Base-by-base conservation (phyloP, 1,139 yeast genomes). In the Zygoascus sp. region DNA sequence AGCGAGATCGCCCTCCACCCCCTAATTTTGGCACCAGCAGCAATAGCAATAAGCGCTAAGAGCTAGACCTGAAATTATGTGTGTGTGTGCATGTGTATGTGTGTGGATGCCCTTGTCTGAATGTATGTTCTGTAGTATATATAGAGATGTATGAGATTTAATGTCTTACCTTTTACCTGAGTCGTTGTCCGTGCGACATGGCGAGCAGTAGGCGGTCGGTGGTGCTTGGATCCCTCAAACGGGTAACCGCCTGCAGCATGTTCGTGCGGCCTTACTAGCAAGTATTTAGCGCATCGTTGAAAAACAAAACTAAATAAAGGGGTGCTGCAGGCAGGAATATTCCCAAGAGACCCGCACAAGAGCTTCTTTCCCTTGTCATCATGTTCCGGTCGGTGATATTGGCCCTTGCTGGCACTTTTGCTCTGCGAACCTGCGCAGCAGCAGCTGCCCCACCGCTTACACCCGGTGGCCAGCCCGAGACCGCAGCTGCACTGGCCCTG, bases 1-100 rank as follows among this genome's bases (percentile, higher is more conserved):
- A 55, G 16, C 44, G 27, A n/a, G 37, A 51, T n/a, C 56, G 52
- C 36, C 58, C 56, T 11, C 55, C 59, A 3, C 57, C 63, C 3
- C 62, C 62, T 21, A 58, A 56, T 42, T 60, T 59, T 50, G 46
- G 46, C 44, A 20, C 22, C 47, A 45, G 34, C 17, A 30, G 34
- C 17, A 30, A 23, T 7, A 23, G 27, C 7, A 7, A 15, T 9
- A 13, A 30, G 15, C 17, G 17, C 13, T 28, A 28, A 28, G 16
- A 23, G 7, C 9, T 7, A 44, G 35, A 30, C 32, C 36, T 39
- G 42, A 34, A 2, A 8, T 5, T 16, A 19, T 25, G 17, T 30
- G 7, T 8, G 13, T 7, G 27, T 7, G 27, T 25, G 28, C 9
- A 25, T 3, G n/a, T 25, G 8, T 25, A 25, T 10, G 28, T 25